Conservation (phyloP, 2,329 filamentous ascomycete genomes). For the Tolypocladium paradoxum region DNA sequence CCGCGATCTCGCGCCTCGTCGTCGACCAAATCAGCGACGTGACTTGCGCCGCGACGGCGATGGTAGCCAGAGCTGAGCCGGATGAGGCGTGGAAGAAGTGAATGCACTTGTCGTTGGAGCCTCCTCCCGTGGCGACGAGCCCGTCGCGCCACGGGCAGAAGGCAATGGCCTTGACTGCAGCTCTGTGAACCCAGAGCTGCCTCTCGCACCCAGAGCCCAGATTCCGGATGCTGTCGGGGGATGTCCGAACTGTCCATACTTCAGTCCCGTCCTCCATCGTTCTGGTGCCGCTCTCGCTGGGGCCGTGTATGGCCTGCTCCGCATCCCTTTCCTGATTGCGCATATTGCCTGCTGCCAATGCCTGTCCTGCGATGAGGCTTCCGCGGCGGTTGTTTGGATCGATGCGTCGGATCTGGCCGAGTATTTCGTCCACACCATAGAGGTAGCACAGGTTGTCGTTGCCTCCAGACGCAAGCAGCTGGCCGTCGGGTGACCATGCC, state of each 20-base stretch:
- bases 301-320: not conserved
- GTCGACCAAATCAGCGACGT: slow-evolving; percentile 87
- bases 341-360: not conserved
- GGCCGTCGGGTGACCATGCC: slow-evolving; percentile 72
- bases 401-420: slow-evolving; percentile 12
- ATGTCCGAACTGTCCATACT: slow-evolving; percentile 16
- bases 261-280: slow-evolving; percentile 10
- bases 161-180: slow-evolving; percentile 91
- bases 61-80: slow-evolving; percentile 76
- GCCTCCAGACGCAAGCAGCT: slow-evolving; percentile 72
- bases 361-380: not conserved
- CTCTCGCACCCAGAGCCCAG: slow-evolving; percentile 48
- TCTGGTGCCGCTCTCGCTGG: too few species aligned
- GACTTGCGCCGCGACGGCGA: slow-evolving; percentile 86
- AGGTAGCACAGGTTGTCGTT: slow-evolving; percentile 88
- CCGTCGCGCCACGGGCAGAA: slow-evolving; percentile 92
- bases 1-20: slow-evolving; percentile 75
- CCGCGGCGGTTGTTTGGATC: not conserved
- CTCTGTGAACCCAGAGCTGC: slow-evolving; percentile 68
- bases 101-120: slow-evolving; percentile 88
- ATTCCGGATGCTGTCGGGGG: slow-evolving; percentile 28
- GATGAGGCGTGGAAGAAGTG: slow-evolving; percentile 88
- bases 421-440: slow-evolving; percentile 57
- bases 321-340: not conserved
- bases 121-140: slow-evolving; percentile 81